A percentile compares a stretch with the other conserved stretches of the same genome.
These are phyloP conservation scores for Trematosphaeria pertusa DNA, from an alignment of 2,329 filamentous ascomycete species.

Conservation along the genomic window DNA sequence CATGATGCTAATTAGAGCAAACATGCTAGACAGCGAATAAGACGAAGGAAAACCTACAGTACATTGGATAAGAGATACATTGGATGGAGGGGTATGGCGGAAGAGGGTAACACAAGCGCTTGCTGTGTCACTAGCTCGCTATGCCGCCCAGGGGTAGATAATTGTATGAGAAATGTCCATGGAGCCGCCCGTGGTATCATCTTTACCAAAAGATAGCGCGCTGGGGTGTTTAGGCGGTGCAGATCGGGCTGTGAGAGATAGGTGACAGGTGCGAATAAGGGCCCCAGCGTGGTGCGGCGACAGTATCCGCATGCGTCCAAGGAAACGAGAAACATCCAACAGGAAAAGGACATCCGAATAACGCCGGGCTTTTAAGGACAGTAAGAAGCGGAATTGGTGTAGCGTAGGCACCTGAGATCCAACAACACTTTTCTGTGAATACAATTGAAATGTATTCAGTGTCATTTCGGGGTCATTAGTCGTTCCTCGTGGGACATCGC, in stretches of 20 bases:
- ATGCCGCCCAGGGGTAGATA: constrained; percentile 25
- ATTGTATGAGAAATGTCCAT: constrained; percentile 1
- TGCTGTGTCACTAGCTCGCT: constrained; percentile 24
- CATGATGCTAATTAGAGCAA: constrained; percentile 6
- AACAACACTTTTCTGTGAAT: constrained; percentile 13
- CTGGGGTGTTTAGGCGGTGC: background rate
- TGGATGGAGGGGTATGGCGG: constrained; percentile 19
- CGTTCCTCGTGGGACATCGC: constrained; percentile 15
- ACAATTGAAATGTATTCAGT: constrained; percentile 14
- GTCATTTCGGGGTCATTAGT: constrained; percentile 31
- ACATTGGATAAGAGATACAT: constrained; percentile 12
- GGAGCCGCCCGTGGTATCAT: constrained; percentile 12
- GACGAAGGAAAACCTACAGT: constrained; percentile 18
- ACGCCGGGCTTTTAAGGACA: constrained; percentile 34
- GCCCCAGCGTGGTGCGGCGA: no score
- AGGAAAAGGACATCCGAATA: no score
- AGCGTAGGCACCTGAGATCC: constrained; percentile 3
- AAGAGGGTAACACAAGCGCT: constrained; percentile 31
- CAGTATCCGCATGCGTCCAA: no score
- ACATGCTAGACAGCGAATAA: no score
- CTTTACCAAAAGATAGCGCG: background rate
- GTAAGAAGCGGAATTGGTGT: constrained; percentile 8
- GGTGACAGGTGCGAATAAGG: constrained; percentile 4
- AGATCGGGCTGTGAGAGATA: background rate
- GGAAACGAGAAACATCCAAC: no score